Percentiles rank a stretch among this genome's conserved stretches.
Evolutionary conservation across 1,284 basidiomycete species (phyloP).

Genomic region (Papiliotrema flavescens): DNA sequence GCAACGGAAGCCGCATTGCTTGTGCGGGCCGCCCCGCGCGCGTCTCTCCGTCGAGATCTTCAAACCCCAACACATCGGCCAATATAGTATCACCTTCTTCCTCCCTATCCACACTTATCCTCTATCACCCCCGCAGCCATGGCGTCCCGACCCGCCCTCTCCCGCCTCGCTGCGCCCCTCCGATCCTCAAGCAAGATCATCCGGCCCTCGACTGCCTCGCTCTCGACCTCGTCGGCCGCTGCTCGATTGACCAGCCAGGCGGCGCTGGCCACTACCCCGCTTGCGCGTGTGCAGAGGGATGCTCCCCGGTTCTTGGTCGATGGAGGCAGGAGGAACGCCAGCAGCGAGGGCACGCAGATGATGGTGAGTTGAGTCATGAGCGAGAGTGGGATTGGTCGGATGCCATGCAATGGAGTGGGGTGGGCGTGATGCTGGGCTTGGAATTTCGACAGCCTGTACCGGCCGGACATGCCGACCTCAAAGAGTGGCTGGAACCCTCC

Average conservation of each 20-base stretch:
- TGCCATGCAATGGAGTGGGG: background rate
- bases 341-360: constrained; percentile 30
- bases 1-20: background rate
- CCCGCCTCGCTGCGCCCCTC: constrained; percentile 4
- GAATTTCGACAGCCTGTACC: too few relatives aligned
- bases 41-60: background rate
- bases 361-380: constrained; percentile 44
- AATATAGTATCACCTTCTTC: constrained; percentile 1
- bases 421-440: background rate
- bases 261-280: constrained; percentile 39
- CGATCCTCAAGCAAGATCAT: constrained; percentile 6
- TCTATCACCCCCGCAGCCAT: constrained; percentile 13
- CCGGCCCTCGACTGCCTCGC: constrained; percentile 8
- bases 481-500: too few relatives aligned
- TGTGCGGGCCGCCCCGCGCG: background rate
- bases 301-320: constrained; percentile 30
- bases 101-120: background rate
- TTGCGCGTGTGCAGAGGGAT: constrained; percentile 36
- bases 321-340: constrained; percentile 28
- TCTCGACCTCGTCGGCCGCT: constrained; percentile 23
- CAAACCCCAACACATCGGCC: background rate
- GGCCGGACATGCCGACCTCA: too few relatives aligned
- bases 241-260: constrained; percentile 30
- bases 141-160: constrained; percentile 25
- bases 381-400: background rate